Conservation (phyloP, 805 yeast species). For the Monosporozyma unispora region DNA sequence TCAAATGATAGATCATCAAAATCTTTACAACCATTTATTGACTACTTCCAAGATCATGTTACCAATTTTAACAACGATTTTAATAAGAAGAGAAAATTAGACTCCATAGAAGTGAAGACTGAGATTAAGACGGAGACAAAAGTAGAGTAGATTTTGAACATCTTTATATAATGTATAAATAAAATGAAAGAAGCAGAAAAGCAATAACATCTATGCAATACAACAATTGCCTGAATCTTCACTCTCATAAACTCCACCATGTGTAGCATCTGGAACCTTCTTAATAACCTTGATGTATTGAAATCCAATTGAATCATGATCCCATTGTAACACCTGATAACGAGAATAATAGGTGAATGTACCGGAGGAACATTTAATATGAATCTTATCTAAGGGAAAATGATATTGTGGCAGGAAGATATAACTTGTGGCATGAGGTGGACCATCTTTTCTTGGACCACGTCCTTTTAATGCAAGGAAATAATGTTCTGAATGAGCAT, state of each 20-base stretch:
- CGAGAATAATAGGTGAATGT: constrained; percentile 41
- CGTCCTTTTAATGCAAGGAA: constrained; percentile 34
- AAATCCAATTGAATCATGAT: constrained; percentile 39
- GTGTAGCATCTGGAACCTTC: background rate
- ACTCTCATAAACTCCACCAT: background rate
- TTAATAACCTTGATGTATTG: constrained; percentile 28
- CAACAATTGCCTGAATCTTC: background rate
- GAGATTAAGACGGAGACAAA: constrained; percentile 15
- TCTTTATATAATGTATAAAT: background rate
- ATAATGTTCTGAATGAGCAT: constrained; percentile 34
- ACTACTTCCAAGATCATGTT: constrained; percentile 57
- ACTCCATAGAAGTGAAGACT: constrained; percentile 34
- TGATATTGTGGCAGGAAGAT: constrained; percentile 70
- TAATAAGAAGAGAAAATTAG: constrained; percentile 40
- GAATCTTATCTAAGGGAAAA: constrained; percentile 42
- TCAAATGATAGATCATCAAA: constrained; percentile 61
- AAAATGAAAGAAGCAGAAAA: background rate
- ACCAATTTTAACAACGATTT: constrained; percentile 30
- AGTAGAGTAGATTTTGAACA: background rate
- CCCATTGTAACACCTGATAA: constrained; percentile 61
- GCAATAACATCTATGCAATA: background rate
- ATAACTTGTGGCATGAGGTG: constrained; percentile 31
- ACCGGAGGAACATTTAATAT: constrained; percentile 49
- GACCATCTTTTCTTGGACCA: constrained; percentile 17
- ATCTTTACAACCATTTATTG: constrained; percentile 60